Conservation (phyloP, 306 rosid genomes). For the Glycine tomentella region DNA sequence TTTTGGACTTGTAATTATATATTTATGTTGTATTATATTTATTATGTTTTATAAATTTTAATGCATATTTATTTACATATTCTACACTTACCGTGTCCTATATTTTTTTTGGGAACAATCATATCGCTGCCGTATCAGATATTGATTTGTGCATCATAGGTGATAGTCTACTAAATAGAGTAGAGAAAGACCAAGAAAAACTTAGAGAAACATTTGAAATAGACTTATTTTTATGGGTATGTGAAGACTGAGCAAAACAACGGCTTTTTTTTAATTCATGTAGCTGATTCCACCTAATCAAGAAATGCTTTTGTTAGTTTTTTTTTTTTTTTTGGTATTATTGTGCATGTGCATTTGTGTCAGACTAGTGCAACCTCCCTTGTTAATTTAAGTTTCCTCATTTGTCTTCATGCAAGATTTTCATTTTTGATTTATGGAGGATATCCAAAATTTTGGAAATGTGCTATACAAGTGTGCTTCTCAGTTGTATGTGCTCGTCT, state of each 20-base stretch:
- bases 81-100: too few relatives aligned
- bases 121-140: too few relatives aligned
- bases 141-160: background rate
- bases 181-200: background rate
- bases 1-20: too few relatives aligned
- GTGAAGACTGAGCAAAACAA: background rate
- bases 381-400: background rate
- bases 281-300: background rate
- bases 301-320: background rate
- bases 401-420: background rate
- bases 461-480: background rate
- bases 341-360: background rate
- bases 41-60: too few relatives aligned
- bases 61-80: too few relatives aligned
- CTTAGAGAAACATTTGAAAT: background rate
- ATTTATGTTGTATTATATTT: too few relatives aligned
- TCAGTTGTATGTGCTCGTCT: slow-evolving; percentile 5
- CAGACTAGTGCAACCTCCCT: background rate
- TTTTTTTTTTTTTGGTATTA: background rate
- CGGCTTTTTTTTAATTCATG: too few relatives aligned
- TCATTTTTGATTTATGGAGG: slow-evolving; percentile 12
- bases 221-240: background rate
- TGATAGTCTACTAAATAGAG: background rate
- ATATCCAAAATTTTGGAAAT: background rate
- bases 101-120: too few relatives aligned